phyloP scores from a whole-genome alignment of 148 eudicot species.

The Cornus florida region DNA sequence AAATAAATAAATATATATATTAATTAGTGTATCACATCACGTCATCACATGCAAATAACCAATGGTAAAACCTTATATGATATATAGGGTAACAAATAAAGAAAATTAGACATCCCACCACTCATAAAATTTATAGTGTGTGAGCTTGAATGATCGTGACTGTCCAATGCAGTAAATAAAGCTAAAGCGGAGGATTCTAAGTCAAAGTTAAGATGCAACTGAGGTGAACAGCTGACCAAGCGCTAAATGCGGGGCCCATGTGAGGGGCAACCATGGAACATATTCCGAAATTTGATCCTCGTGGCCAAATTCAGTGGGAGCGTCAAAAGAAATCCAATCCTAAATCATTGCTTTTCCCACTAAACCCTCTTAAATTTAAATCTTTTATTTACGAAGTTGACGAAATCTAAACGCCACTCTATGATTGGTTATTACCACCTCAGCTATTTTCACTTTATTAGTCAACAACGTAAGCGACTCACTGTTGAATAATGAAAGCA shows the following conservation, averaged over 20 bases:
- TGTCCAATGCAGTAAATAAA: too few species aligned
- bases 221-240: too few species aligned
- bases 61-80: too few species aligned
- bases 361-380: background rate
- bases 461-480: background rate
- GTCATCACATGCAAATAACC: too few species aligned
- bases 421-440: background rate
- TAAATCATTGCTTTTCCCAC: conserved; percentile 10
- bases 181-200: too few species aligned
- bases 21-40: too few species aligned
- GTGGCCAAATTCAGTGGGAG: background rate
- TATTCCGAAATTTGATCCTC: conserved; percentile 6
- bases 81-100: too few species aligned
- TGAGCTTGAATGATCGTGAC: too few species aligned
- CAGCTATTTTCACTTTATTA: background rate
- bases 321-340: background rate
- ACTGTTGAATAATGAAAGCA: background rate
- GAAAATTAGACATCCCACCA: too few species aligned
- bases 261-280: conserved; percentile 7
- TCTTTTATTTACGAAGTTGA: background rate
- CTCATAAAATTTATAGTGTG: too few species aligned
- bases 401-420: background rate
- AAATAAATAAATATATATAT: background rate
- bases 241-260: background rate
- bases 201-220: too few species aligned